Base-by-base conservation (phyloP, 2,329 filamentous ascomycete species). In the Aspergillus ochraceoroseus region DNA sequence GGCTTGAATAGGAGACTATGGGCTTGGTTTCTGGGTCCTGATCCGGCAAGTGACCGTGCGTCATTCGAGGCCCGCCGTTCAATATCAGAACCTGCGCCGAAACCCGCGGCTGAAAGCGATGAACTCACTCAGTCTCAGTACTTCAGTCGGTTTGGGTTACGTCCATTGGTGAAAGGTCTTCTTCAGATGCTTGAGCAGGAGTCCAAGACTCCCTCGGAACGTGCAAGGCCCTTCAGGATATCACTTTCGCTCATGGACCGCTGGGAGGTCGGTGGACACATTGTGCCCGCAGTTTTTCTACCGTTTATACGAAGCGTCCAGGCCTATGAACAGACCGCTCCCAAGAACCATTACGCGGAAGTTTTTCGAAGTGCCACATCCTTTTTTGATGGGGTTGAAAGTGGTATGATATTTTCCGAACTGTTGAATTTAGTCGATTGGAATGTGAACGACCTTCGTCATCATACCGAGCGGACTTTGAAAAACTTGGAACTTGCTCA, bases 321-420 rank as follows among this genome's bases (percentile, higher is more conserved):
- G 50, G 70, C 73, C 31, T 96, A 88, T 66, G 82, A 88, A 62
- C 68, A 71, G 17, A 71, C 70, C 36, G 79, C 83, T 1, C 75
- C 74, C n/a, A 83, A 83, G 55, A 66, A 76, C 5, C 80, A 90
- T 43, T 87, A 92, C 46, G 75, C 80, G 9, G 92, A 98, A 62
- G 88, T 96, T 2, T 75, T 96, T 51, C 81, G 87, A 52, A 96
- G 90, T 59, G 92, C 90, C 4, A 94, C 85, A 58, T 83, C 92
- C 27, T 98, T 98, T 66, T 98, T 98, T 53, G 92, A 98, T 59
- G 90, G 90, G 4, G 90, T 96, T 26, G 92, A 98, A 65, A 94
- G 89, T 55, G 84, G 85, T 5, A 72, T 96, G 13, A 95, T 98
- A 32, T 98, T 94, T 72, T 82, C 83, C 32, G 87, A 94, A 58